Percentiles rank a stretch among this genome's conserved stretches.
These are phyloP conservation scores for Penicillium sp. DNA, from an alignment of 2,329 filamentous ascomycete genomes.

Conservation along the genomic window DNA sequence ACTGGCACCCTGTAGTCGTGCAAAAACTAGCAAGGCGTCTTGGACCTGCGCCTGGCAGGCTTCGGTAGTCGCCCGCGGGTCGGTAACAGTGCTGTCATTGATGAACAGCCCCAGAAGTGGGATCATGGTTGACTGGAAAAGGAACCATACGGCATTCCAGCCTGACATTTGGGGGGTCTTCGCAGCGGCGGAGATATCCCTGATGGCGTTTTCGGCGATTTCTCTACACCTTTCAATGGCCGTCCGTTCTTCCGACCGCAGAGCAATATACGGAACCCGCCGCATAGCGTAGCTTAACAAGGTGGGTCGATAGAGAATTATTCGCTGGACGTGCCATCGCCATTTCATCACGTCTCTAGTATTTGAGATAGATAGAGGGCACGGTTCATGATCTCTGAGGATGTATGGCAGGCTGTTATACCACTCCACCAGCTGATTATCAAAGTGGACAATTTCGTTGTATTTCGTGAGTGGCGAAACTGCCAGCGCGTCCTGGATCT, in stretches of 20 bases:
- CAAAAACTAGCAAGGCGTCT: constrained; percentile 40
- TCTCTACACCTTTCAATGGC: constrained; percentile 72
- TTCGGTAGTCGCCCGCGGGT: constrained; percentile 61
- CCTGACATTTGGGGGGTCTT: constrained; percentile 75
- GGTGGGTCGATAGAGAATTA: constrained; percentile 75
- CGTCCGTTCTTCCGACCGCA: constrained; percentile 65
- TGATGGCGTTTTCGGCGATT: constrained; percentile 72
- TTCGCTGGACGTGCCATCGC: constrained; percentile 78
- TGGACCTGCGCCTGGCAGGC: constrained; percentile 62
- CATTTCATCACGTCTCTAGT: constrained; percentile 79
- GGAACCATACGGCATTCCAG: constrained; percentile 82
- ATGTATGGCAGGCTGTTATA: constrained; percentile 72
- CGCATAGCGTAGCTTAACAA: constrained; percentile 68
- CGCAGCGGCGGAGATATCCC: constrained; percentile 73
- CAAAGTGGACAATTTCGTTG: constrained; percentile 69
- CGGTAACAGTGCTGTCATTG: constrained; percentile 54
- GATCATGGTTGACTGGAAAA: constrained; percentile 81
- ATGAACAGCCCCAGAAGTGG: constrained; percentile 74
- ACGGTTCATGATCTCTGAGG: constrained; percentile 67
- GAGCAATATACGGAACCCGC: constrained; percentile 56
- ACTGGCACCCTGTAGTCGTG: constrained; percentile 67
- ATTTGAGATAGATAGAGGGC: constrained; percentile 71
- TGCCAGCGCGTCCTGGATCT: constrained; percentile 76
- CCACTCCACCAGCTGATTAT: constrained; percentile 73
- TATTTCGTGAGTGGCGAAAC: constrained; percentile 70